These are phyloP conservation scores for Penicillium chermesinum DNA, from an alignment of 495 filamentous ascomycete species.

Conservation along the genomic window DNA sequence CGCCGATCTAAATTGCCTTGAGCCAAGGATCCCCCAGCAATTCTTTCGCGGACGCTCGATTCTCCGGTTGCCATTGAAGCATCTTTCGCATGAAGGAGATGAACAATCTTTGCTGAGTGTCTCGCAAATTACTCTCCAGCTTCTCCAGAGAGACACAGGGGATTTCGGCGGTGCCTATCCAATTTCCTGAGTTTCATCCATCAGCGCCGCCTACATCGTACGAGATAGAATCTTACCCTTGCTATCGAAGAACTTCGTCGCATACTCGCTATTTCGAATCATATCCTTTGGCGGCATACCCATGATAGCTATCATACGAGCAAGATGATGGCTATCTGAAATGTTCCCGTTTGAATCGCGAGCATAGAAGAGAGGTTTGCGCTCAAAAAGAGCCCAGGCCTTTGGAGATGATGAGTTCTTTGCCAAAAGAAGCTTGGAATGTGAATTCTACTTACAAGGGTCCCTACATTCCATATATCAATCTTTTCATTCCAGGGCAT, in stretches of 20 bases:
- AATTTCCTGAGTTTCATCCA: too few species aligned
- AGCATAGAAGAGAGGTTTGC: conserved; percentile 33
- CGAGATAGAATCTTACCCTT: conserved; percentile 3
- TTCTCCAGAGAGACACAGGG: conserved; percentile 14
- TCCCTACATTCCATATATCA: conserved; percentile 40
- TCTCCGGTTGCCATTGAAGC: conserved; percentile 39
- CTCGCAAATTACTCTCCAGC: conserved; percentile 22
- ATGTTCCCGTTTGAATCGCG: conserved; percentile 27
- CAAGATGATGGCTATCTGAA: conserved; percentile 36
- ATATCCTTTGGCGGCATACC: conserved; percentile 37
- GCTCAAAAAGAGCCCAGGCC: too few species aligned
- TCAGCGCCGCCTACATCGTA: too few species aligned
- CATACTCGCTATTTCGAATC: conserved; percentile 23
- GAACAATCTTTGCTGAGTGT: conserved; percentile 28
- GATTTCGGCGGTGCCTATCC: conserved; percentile 7
- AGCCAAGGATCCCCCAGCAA: conserved; percentile 28
- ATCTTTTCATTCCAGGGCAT: conserved; percentile 34
- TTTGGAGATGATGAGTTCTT: too few species aligned
- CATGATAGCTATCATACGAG: conserved; percentile 37
- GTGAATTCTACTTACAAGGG: conserved; percentile 43
- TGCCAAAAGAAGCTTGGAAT: too few species aligned
- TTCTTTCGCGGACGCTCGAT: conserved; percentile 35
- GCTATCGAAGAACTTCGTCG: conserved; percentile 18
- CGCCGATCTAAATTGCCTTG: conserved; percentile 10
- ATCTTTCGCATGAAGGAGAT: conserved; percentile 36